Evolutionary conservation across 2,329 filamentous ascomycete genomes (phyloP).

Genomic region (Penicillium occitanis): DNA sequence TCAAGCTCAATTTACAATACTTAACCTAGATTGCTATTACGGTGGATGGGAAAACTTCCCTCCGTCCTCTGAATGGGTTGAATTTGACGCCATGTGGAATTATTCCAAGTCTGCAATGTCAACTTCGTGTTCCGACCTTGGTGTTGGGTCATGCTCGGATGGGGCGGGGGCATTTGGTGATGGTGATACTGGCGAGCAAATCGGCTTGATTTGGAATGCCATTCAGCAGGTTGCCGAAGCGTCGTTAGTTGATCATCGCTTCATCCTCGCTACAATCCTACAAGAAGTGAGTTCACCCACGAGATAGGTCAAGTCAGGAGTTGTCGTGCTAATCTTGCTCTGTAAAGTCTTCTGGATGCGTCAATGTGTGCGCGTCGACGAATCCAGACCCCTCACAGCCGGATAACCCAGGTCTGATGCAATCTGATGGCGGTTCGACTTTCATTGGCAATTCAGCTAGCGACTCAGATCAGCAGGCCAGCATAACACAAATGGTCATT

Average conservation of each 20-base stretch:
- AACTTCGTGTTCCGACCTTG: conserved; percentile 15
- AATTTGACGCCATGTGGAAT: conserved; percentile 21
- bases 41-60: conserved; percentile 18
- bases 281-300: conserved; percentile 4
- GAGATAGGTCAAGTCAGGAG: too few species aligned
- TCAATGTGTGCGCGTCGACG: conserved; percentile 14
- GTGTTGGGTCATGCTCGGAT: conserved; percentile 14
- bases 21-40: conserved; percentile 17
- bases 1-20: neutral
- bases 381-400: conserved; percentile 20
- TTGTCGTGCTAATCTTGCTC: neutral
- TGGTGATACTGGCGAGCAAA: conserved; percentile 16
- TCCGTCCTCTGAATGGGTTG: conserved; percentile 13
- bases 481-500: conserved; percentile 19
- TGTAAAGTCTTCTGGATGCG: conserved; percentile 17
- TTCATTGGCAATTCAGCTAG: conserved; percentile 18
- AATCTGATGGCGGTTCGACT: conserved; percentile 18
- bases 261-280: conserved; percentile 17
- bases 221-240: conserved; percentile 21
- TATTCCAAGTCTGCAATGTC: conserved; percentile 19
- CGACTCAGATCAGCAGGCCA: conserved; percentile 8
- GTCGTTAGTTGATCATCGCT: conserved; percentile 20
- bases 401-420: conserved; percentile 20
- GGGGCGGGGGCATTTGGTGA: conserved; percentile 13
- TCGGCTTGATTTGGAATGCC: conserved; percentile 19